Base-by-base conservation (phyloP, 108 stramenopile species). In the Nannochloropsis gaditana region DNA sequence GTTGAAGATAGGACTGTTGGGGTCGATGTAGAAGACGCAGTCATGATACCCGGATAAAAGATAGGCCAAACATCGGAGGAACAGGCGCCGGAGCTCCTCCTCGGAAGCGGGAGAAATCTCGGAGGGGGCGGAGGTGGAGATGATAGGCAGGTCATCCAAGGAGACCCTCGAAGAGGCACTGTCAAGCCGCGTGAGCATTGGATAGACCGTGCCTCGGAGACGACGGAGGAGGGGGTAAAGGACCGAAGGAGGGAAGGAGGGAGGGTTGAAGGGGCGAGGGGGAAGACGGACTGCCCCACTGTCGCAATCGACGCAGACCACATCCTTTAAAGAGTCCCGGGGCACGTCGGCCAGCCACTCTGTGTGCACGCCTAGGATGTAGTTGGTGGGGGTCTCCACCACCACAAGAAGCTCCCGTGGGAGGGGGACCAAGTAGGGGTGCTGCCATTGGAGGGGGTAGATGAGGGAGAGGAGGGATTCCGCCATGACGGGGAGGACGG, bases 371-470 rank as follows among this genome's bases (percentile, higher is more conserved):
- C 86, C 86, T 21, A 87, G 86, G 79, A 87, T 83, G 83, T 83
- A 87, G 44, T 82, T 82, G 82, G 83, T 82, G 79, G 86, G 86
- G 17, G 86, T 83, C 43, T 88, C 87, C 44, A 88, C 84, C 45
- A 84, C 84, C 84, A 84, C 87, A 44, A 88, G 79, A 9, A 88
- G 84, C 31, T 41, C 83, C n/a, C 83, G 83, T 11, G 87, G 87
- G n/a, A 88, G 84, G 44, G 84, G 84, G 11, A 84, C 84, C 80
- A 88, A 81, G 79, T 88, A 88, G 83, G 87, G 84, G 73, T 88
- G 84, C 31, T 84, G 84, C 87, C 87, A 88, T 84, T 88, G 87
- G 41, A 88, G 21, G 0, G 87, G 87, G 59, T 88, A 88, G 47
- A 85, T 84, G 82, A 88, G 87, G 44, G 87, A 80, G 82, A 88